Evolutionary conservation across 345 rosid species (phyloP).

Genomic region (Boechera divaricarpa): DNA sequence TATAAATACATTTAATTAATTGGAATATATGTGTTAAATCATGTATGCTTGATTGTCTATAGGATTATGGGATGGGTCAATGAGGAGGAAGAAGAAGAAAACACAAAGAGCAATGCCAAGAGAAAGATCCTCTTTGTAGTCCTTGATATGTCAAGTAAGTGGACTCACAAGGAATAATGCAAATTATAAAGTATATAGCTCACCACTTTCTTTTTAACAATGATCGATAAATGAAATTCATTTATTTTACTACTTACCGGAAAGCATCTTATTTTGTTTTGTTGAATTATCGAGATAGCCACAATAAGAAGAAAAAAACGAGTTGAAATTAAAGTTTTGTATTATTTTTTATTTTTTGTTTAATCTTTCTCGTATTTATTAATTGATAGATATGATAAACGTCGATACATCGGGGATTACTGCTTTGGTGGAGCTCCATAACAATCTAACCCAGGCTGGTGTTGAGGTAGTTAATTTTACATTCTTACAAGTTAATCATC

Average conservation of each 20-base stretch:
- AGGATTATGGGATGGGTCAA: conserved; percentile 65
- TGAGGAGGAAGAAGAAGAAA: conserved; percentile 50
- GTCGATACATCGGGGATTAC: conserved; percentile 85
- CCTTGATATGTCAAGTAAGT: conserved; percentile 91
- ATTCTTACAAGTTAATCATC: background rate
- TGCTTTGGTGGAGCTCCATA: conserved; percentile 67
- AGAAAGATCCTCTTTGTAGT: conserved; percentile 58
- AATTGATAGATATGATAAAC: conserved; percentile 59
- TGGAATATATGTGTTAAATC: background rate
- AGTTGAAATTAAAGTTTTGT: background rate
- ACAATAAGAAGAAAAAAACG: background rate
- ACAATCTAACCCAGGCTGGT: conserved; percentile 53
- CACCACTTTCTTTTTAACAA: background rate
- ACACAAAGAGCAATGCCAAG: conserved; percentile 34
- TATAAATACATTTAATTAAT: background rate
- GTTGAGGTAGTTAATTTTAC: conserved; percentile 55
- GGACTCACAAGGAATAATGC: background rate
- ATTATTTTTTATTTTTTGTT: background rate
- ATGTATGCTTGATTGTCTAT: conserved; percentile 4
- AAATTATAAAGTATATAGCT: background rate
- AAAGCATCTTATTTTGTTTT: background rate
- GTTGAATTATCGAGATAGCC: background rate
- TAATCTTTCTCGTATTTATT: background rate
- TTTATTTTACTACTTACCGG: background rate
- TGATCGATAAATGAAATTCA: background rate